Evolutionary conservation across 441 rosid genomes (phyloP).

Genomic region (Macaranga tanarius): DNA sequence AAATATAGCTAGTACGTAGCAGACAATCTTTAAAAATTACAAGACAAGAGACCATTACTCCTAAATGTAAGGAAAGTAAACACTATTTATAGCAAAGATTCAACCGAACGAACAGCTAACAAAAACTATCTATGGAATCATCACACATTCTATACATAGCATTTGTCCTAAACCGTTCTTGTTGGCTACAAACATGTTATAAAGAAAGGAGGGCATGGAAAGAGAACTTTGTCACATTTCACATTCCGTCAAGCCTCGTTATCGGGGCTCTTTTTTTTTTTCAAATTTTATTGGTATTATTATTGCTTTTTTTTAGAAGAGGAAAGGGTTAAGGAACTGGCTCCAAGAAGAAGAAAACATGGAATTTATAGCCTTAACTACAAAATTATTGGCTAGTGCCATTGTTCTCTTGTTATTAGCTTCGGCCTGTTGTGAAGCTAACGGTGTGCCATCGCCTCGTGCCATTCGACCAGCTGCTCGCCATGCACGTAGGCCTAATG

Average conservation of each 20-base stretch:
- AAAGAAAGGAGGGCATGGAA: conserved; percentile 24
- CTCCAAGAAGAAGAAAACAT: conserved; percentile 10
- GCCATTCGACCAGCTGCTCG: not conserved
- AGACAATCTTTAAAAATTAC: not conserved
- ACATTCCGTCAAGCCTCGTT: conserved; percentile 18
- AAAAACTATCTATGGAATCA: conserved; percentile 9
- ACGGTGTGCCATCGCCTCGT: not conserved
- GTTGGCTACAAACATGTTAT: conserved; percentile 6
- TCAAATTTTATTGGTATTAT: too few relatives aligned
- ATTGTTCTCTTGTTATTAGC: conserved; percentile 34
- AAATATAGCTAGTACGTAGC: not conserved
- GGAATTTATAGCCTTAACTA: conserved; percentile 22
- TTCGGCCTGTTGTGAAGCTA: conserved; percentile 19
- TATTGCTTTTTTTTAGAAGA: not conserved
- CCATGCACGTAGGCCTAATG: not conserved
- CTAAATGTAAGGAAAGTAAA: conserved; percentile 19
- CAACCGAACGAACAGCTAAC: conserved; percentile 2
- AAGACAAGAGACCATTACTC: not conserved
- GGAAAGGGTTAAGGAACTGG: not conserved
- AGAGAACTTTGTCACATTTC: conserved; percentile 9
- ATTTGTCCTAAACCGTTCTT: not conserved
- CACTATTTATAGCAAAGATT: conserved; percentile 15
- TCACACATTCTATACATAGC: conserved; percentile 8
- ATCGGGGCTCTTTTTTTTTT: not conserved
- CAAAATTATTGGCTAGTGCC: conserved; percentile 24